phyloP scores from a whole-genome alignment of 75 land plant species.

The Azolla pinnata region DNA sequence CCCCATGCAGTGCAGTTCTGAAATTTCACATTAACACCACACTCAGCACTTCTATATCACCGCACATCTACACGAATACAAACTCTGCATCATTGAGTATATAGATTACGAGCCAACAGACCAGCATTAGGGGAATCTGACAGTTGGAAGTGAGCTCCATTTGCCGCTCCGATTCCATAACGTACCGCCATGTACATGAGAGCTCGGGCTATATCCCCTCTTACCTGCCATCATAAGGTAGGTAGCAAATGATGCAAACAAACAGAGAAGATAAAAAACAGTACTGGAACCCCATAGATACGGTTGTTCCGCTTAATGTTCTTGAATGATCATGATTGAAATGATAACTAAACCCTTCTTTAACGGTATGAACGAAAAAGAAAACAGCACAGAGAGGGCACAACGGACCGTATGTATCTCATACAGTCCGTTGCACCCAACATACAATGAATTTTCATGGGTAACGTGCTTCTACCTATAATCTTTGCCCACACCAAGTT shows the following conservation, averaged over 20 bases:
- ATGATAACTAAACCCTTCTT: no score
- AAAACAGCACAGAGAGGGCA: no score
- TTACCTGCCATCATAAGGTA: constrained; percentile 26
- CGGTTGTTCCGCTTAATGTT: no score
- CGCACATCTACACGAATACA: constrained; percentile 3
- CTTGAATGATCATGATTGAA: no score
- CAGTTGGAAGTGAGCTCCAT: constrained; percentile 22
- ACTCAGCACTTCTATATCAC: no score
- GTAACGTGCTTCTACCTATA: no score
- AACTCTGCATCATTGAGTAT: not conserved
- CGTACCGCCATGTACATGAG: constrained; percentile 64
- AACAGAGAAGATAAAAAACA: not conserved
- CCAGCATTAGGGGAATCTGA: constrained; percentile 56
- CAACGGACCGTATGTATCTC: no score
- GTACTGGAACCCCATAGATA: no score
- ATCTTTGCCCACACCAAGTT: no score
- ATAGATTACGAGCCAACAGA: constrained; percentile 4
- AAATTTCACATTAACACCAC: not conserved
- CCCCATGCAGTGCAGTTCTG: constrained; percentile 53
- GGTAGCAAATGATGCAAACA: not conserved
- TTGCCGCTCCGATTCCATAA: constrained; percentile 39
- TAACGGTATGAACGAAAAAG: no score
- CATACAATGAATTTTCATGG: no score
- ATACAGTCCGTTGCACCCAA: no score
- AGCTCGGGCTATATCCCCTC: constrained; percentile 72